Conservation (phyloP, 495 filamentous ascomycete species). For the Neurospora sublineolata region DNA sequence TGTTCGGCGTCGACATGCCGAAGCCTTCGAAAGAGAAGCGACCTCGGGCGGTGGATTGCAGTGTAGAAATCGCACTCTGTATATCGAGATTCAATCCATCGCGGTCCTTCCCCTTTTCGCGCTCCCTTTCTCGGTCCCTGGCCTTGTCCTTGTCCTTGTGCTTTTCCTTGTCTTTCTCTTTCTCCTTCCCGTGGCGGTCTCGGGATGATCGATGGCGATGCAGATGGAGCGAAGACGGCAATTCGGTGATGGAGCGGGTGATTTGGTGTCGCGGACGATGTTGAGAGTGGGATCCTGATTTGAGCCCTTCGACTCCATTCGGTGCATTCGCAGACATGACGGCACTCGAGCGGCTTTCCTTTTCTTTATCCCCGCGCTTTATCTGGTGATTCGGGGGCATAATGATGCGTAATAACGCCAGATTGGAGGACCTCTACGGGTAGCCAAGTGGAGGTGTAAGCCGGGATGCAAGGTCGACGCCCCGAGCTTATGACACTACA, state of each 20-base stretch:
- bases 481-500: not conserved
- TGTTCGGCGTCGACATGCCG: conserved; percentile 30
- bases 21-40: conserved; percentile 28
- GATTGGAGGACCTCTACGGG: not conserved
- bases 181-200: conserved; percentile 13
- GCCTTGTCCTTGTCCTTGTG: conserved; percentile 7
- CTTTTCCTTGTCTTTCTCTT: conserved; percentile 4
- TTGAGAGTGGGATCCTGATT: conserved; percentile 19
- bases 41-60: conserved; percentile 6
- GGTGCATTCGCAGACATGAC: conserved; percentile 7
- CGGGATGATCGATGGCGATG: conserved; percentile 32
- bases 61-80: conserved; percentile 16
- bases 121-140: conserved; percentile 17
- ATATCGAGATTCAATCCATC: conserved; percentile 25
- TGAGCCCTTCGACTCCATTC: conserved; percentile 23
- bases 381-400: not conserved
- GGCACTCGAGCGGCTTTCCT: not conserved
- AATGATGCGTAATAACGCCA: not conserved
- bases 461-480: not conserved
- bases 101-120: conserved; percentile 17
- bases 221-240: conserved; percentile 36
- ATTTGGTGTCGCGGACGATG: conserved; percentile 36
- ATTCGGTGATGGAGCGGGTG: conserved; percentile 38
- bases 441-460: not conserved
- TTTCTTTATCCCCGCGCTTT: not conserved